These are phyloP conservation scores for Rostrohypoxylon terebratum DNA, from an alignment of 495 filamentous ascomycete genomes.

Conservation along the genomic window DNA sequence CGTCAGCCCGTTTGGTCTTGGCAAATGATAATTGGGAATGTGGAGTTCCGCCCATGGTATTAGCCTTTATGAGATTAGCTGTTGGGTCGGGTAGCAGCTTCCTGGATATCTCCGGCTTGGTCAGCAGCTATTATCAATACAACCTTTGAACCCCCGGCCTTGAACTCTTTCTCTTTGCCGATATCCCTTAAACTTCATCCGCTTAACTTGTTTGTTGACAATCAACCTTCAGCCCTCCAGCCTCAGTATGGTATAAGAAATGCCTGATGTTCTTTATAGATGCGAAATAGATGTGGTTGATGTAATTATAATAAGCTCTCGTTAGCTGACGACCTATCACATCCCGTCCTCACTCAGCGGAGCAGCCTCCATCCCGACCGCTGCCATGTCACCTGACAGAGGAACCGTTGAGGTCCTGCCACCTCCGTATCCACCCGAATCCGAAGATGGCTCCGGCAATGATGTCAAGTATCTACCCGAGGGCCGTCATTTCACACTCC, in stretches of 20 bases:
- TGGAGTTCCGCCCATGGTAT: conserved; percentile 12
- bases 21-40: conserved; percentile 25
- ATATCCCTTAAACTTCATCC: conserved; percentile 29
- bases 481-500: conserved; percentile 80
- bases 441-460: conserved; percentile 30
- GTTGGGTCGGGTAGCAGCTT: conserved; percentile 24
- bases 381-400: conserved; percentile 45
- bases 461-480: conserved; percentile 49
- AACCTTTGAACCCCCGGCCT: background rate
- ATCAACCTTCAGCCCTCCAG: background rate
- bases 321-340: background rate
- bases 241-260: conserved; percentile 11
- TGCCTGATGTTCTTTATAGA: background rate
- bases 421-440: conserved; percentile 27
- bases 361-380: background rate
- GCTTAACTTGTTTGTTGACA: conserved; percentile 18
- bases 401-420: conserved; percentile 31
- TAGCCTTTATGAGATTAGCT: conserved; percentile 28
- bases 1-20: too few species aligned
- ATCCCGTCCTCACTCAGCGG: background rate
- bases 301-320: background rate
- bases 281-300: background rate
- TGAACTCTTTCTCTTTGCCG: conserved; percentile 8
- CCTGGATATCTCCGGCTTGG: conserved; percentile 38
- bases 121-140: conserved; percentile 27